These are phyloP conservation scores for Aspergillus brunneoviolaceus DNA, from an alignment of 2,329 filamentous ascomycete genomes.

Conservation along the genomic window DNA sequence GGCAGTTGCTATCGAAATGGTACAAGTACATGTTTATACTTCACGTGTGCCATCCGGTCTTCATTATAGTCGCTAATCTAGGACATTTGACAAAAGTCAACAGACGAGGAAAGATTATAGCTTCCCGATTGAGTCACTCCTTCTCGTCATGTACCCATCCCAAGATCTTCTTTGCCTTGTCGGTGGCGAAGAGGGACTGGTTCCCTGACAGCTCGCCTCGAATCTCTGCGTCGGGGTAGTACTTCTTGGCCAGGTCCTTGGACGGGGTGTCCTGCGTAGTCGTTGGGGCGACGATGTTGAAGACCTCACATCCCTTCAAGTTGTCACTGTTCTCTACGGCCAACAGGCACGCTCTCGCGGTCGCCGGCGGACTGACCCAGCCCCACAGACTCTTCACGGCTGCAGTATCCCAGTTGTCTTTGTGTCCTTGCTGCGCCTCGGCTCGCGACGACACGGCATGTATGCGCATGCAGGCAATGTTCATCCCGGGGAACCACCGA, in stretches of 20 bases:
- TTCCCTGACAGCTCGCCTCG: slow-evolving; percentile 23
- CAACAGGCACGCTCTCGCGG: slow-evolving; percentile 37
- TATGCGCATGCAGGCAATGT: slow-evolving; percentile 40
- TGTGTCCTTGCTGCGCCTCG: slow-evolving; percentile 34
- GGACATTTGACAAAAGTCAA: neutral
- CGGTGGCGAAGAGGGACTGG: slow-evolving; percentile 23
- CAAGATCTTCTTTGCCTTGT: slow-evolving; percentile 18
- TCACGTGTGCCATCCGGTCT: no score
- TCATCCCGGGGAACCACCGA: slow-evolving; percentile 40
- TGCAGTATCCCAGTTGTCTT: slow-evolving; percentile 33
- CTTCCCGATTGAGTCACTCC: slow-evolving; percentile 17
- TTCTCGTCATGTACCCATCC: slow-evolving; percentile 34
- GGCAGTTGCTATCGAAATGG: no score
- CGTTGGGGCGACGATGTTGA: slow-evolving; percentile 37
- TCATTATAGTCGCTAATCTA: neutral
- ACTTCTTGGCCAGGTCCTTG: slow-evolving; percentile 24
- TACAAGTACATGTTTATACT: no score
- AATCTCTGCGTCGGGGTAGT: slow-evolving; percentile 28
- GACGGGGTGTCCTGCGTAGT: slow-evolving; percentile 27
- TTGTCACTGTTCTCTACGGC: slow-evolving; percentile 33
- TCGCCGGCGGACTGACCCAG: slow-evolving; percentile 37
- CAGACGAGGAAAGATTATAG: neutral
- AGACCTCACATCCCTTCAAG: slow-evolving; percentile 35
- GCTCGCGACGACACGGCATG: slow-evolving; percentile 35
- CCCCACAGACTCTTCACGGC: slow-evolving; percentile 40